Evolutionary conservation across 2,329 filamentous ascomycete genomes (phyloP), one percentile per base, ranked within the genome.

Genomic region (Sclerotinia nivalis): DNA sequence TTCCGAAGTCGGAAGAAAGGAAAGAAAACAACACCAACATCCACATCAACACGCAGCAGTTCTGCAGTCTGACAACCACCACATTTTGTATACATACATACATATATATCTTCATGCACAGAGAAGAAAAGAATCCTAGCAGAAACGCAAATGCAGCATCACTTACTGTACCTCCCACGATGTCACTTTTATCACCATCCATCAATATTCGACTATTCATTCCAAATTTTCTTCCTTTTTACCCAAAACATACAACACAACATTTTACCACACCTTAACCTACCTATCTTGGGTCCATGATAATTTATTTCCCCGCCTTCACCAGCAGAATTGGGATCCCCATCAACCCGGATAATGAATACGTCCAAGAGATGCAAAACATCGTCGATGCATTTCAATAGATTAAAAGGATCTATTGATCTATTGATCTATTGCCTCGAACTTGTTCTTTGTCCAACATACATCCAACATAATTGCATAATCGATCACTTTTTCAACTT

Each of bases 1-100:
- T 68, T 49, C 66, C 55, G 15, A 68, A 49, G 45, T 60, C 66
- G 55, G 66, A 60, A 68, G 52, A 67, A 67, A 68, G 54, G 66
- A 68, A 49, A 60, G 66, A 60, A 60, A 43, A 68, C 25, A 68
- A 37, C n/a, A 60, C 12, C 40, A 43, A 12, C 34, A 37, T 7
- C 34, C 34, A 40, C 22, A 58, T 4, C 60, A 50, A 49, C 45
- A 37, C 45, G 60, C 40, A 68, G 31, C 45, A 68, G 45, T 40
- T n/a, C 54, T 60, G 45, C 55, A 40, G 66, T 61, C 66, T 61
- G 66, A 68, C 66, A 68, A 31, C 45, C 66, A 68, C 49, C 1
- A 28, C 49, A 66, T 55, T 15, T 28, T 13, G 12, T 15, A 10
- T 52, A 8, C 47, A 54, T 52, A 8, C 47, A 54, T 12, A 34